Evolutionary conservation across 306 rosid species (phyloP), one percentile per base, ranked within the genome.

Genomic region (Dalbergia cultrata): DNA sequence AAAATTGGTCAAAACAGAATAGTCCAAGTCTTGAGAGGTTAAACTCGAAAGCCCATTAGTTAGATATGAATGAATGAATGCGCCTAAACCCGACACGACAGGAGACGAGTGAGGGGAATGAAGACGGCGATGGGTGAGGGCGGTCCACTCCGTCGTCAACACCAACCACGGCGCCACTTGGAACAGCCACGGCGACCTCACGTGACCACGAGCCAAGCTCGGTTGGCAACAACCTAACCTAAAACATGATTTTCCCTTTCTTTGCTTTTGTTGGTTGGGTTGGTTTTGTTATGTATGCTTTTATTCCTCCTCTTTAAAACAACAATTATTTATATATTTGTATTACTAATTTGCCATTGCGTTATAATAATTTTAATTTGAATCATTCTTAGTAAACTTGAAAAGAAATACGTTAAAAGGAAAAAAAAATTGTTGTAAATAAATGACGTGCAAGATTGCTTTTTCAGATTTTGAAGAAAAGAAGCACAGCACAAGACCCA

Each of bases 381-480:
- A 69, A 13, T 17, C 3, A 43, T 65, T 47, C 26, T 59, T 11
- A 11, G 73, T 75, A 82, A 76, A n/a, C 26, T 62, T 75, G 75
- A 66, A 81, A 61, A 58, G 13, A 18, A 41, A 39, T 3, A 56
- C 37, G 16, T 49, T 3, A 12, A 13, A 10, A 2, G 16, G 19
- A 37, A 45, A 49, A 8, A 13, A 22, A 10, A 12, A 5, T 12
- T 12, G 34, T 13, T 9, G 35, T 33, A 0, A 13, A 49, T 33
- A 0, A 13, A 49, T 63, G 70, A 82, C 74, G 82, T 76, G 82
- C 13, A 7, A 13, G 68, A 52, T 64, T 21, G 17, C 58, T 50
- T 67, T 68, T 68, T 41, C 74, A 21, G 80, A 17, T 69, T 85
- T 54, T 50, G 66, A 26, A 68, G 74, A 66, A 81, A 77, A 67